Percentiles rank a stretch among this genome's conserved stretches.
Conservation (phyloP, 2,329 filamentous ascomycete species). For the Aspergillus novoparasiticus region DNA sequence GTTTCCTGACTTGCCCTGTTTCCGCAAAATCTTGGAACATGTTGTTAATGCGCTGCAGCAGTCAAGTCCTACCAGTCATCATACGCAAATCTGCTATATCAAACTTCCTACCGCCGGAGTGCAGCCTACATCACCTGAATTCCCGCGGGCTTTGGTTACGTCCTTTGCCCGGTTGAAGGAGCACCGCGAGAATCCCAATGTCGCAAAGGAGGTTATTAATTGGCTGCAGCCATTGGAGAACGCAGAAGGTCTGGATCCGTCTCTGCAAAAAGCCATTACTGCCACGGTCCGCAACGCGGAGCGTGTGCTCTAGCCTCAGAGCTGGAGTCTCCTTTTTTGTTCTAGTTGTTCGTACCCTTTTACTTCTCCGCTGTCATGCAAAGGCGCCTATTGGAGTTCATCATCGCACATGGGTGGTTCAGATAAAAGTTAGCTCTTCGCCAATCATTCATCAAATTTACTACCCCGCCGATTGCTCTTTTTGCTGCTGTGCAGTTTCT, state of each 20-base stretch:
- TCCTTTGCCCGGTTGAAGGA: constrained; percentile 65
- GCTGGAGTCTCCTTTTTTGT: constrained; percentile 13
- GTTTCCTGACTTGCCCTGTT: constrained; percentile 68
- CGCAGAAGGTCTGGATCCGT: constrained; percentile 53
- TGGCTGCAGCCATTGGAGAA: constrained; percentile 53
- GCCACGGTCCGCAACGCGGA: constrained; percentile 41
- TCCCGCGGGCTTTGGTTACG: constrained; percentile 70
- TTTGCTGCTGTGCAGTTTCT: constrained; percentile 64
- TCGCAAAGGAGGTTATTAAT: constrained; percentile 52
- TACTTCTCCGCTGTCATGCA: constrained; percentile 5
- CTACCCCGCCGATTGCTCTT: constrained; percentile 57
- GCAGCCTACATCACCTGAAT: constrained; percentile 64
- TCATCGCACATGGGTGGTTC: constrained; percentile 11
- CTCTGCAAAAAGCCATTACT: constrained; percentile 55
- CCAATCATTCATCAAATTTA: constrained; percentile 39
- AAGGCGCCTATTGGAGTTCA: constrained; percentile 29
- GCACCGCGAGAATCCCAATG: constrained; percentile 42
- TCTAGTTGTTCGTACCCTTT: not conserved
- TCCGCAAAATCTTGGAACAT: constrained; percentile 70
- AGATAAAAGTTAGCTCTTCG: constrained; percentile 23
- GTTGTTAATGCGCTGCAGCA: constrained; percentile 66
- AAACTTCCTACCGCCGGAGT: constrained; percentile 70
- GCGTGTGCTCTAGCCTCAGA: constrained; percentile 28
- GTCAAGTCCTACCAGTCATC: constrained; percentile 61
- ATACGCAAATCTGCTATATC: constrained; percentile 71